Evolutionary conservation across 495 filamentous ascomycete species (phyloP).

Genomic region (Lophiostoma macrostomum): DNA sequence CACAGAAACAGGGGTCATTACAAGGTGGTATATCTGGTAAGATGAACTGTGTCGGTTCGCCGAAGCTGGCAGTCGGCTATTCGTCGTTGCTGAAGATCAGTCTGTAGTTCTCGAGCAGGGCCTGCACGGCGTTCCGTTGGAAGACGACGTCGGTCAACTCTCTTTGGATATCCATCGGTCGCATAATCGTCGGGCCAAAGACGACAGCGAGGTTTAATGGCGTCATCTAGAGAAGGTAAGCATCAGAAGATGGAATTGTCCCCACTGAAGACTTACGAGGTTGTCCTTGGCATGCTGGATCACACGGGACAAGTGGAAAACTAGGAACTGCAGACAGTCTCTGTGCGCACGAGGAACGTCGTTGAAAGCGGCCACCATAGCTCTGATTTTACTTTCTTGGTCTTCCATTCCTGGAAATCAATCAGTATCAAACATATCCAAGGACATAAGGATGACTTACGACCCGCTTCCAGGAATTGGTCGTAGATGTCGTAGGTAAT

Average conservation of each 20-base stretch:
- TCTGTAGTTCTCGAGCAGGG: constrained; percentile 37
- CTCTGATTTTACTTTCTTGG: constrained; percentile 59
- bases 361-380: constrained; percentile 66
- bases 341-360: constrained; percentile 77
- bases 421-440: not conserved
- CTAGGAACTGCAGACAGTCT: constrained; percentile 86
- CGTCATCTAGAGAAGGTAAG: constrained; percentile 73
- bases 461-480: constrained; percentile 71
- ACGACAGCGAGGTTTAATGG: constrained; percentile 94
- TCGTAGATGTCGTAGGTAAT: constrained; percentile 94
- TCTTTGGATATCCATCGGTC: constrained; percentile 78
- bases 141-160: constrained; percentile 91
- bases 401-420: constrained; percentile 48
- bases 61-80: too few species aligned
- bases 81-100: constrained; percentile 34
- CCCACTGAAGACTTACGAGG: constrained; percentile 46
- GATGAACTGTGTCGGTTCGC: too few species aligned
- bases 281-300: constrained; percentile 80
- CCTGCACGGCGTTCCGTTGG: constrained; percentile 31
- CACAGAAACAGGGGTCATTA: too few species aligned
- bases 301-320: constrained; percentile 91
- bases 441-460: constrained; percentile 46
- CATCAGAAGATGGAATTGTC: not conserved
- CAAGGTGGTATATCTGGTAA: too few species aligned
- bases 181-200: constrained; percentile 96